Evolutionary conservation across 306 rosid species (phyloP).

Genomic region (Vachellia collinsii): DNA sequence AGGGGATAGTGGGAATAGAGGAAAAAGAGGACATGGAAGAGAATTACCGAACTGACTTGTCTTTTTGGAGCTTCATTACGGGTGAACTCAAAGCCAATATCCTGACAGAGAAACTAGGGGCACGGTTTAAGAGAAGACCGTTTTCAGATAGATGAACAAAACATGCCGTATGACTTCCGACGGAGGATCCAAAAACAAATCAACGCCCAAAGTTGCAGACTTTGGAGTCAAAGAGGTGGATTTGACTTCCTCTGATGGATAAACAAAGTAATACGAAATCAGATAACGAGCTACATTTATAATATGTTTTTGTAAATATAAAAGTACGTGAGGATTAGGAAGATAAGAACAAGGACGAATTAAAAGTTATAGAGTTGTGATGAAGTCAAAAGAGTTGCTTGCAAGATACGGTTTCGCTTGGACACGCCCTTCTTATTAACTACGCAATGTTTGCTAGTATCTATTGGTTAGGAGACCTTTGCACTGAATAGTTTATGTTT

Average conservation of each 20-base stretch:
- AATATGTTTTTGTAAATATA: background rate
- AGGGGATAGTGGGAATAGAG: background rate
- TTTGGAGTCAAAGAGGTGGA: background rate
- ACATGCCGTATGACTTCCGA: background rate
- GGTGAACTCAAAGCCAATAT: constrained; percentile 20
- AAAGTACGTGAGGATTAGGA: background rate
- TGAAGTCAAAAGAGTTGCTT: background rate
- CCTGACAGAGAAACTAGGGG: constrained; percentile 20
- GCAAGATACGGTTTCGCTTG: background rate
- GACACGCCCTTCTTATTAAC: background rate
- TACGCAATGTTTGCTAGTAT: background rate
- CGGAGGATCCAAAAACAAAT: background rate
- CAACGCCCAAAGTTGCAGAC: background rate
- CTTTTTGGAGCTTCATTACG: constrained; percentile 66
- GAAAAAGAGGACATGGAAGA: background rate
- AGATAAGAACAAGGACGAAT: background rate
- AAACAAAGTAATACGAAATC: constrained; percentile 29
- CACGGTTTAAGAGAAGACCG: background rate
- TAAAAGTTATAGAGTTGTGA: background rate
- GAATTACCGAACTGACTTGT: constrained; percentile 62
- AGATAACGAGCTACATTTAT: no score
- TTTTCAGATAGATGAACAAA: constrained; percentile 15
- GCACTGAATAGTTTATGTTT: background rate
- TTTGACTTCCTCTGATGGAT: constrained; percentile 29
- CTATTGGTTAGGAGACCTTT: background rate